phyloP scores from a whole-genome alignment of 352 stramenopile species.

The Phytophthora multivora region DNA sequence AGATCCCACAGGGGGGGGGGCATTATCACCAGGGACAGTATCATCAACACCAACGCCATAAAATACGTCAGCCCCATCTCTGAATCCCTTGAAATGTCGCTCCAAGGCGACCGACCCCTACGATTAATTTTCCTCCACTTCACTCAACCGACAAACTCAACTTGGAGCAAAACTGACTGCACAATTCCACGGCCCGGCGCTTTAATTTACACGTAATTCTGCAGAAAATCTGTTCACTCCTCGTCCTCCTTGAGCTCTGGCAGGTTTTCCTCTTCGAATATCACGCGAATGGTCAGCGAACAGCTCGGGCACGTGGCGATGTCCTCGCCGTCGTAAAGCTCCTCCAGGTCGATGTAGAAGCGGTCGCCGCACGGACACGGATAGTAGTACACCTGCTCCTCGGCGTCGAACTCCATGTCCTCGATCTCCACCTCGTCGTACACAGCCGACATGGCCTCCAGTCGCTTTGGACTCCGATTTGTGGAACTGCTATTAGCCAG shows the following conservation, averaged over 20 bases:
- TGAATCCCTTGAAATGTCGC: too few species aligned
- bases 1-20: too few species aligned
- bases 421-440: slow-evolving; percentile 99
- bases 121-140: background rate
- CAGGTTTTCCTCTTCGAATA: slow-evolving; percentile 93
- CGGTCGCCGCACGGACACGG: slow-evolving; percentile 97
- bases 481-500: background rate
- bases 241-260: slow-evolving; percentile 71
- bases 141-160: background rate
- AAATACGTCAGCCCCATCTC: too few species aligned
- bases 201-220: slow-evolving; percentile 25
- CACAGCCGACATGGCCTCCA: slow-evolving; percentile 77
- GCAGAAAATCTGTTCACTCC: slow-evolving; percentile 21
- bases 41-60: too few species aligned
- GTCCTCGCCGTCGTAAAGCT: slow-evolving; percentile 95
- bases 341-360: slow-evolving; percentile 88
- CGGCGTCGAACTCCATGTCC: slow-evolving; percentile 97
- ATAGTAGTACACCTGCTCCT: slow-evolving; percentile 96
- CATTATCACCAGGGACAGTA: too few species aligned
- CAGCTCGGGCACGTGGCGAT: slow-evolving; percentile 97
- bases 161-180: background rate
- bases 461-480: background rate
- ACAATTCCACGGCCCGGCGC: background rate
- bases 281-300: slow-evolving; percentile 95
- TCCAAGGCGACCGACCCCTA: too few species aligned